A percentile compares a stretch with the other conserved stretches of the same genome.
phyloP scores from a whole-genome alignment of 2,329 filamentous ascomycete genomes.

The Stagonosporopsis chrysanthemi region DNA sequence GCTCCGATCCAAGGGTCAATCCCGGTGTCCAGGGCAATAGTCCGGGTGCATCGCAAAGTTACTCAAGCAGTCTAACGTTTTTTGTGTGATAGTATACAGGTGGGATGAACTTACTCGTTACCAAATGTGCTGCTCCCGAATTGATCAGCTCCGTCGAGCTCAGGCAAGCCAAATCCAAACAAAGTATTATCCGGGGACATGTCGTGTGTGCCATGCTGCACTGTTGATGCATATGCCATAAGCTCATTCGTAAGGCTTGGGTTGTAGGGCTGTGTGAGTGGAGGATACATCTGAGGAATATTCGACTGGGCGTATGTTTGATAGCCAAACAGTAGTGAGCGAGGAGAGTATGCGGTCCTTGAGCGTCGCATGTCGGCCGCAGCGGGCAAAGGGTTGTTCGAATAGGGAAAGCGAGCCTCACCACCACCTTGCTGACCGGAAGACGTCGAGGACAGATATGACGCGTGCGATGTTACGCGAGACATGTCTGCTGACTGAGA shows the following conservation, averaged over 20 bases:
- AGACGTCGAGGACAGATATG: constrained; percentile 20
- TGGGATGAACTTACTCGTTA: background rate
- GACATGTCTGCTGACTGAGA: constrained; percentile 20
- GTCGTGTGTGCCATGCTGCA: background rate
- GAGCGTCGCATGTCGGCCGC: background rate
- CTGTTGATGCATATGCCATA: background rate
- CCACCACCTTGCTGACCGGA: constrained; percentile 5
- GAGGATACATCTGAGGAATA: background rate
- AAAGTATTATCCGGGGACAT: background rate
- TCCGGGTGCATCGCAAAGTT: background rate
- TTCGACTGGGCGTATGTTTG: background rate
- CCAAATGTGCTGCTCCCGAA: background rate
- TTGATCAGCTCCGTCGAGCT: background rate
- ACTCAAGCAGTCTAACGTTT: background rate
- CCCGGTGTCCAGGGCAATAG: background rate
- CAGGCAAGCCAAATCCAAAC: background rate
- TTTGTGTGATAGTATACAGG: background rate
- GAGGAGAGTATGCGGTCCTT: background rate
- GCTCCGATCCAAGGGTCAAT: background rate
- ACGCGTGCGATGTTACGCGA: constrained; percentile 21
- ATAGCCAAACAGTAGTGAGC: background rate
- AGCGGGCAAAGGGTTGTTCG: background rate
- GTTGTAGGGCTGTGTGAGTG: background rate
- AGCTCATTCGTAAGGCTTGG: background rate
- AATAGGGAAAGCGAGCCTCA: background rate